Base-by-base conservation (phyloP, 2,329 filamentous ascomycete species). In the Trichoderma afroharzianum region DNA sequence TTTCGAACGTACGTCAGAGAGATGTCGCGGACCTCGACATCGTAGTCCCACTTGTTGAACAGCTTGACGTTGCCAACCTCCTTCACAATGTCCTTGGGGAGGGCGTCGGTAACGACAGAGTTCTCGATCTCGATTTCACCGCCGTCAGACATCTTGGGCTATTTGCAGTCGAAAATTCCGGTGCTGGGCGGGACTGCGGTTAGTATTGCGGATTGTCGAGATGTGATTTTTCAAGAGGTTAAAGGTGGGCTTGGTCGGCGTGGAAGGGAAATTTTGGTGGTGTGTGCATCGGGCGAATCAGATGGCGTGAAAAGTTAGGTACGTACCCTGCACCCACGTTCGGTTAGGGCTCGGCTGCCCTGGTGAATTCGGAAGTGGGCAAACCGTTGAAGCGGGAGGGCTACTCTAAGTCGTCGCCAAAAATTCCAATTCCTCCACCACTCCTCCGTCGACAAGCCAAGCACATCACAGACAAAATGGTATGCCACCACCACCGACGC, bases 21-120 rank as follows among this genome's bases (percentile, higher is more conserved):
- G 88, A 99, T 98, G 85, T 99, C 96, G 86, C 95, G 92, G 87
- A 99, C 96, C 90, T 99, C 96, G 83, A 99, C 95, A 91, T 98
- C 96, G 88, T 98, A 99, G 87, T 87, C 86, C 87, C 95, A 97
- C 88, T 97, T 97, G 92, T 96, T 97, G 91, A 97, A 97, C 81
- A 97, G 90, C 92, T 97, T 97, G 85, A 96, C 89, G 87, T 89
- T 92, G 86, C 94, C 95, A 86, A 96, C 91, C 88, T 97, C 93
- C 81, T 91, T 88, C 81, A 90, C 88, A 83, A 97, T 92, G 78
- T 97, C 94, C 91, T 97, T 97, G 86, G 95, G 94, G 79, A 98
- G 92, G 84, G 94, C 90, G 82, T 90, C 86, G 87, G 90, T 92
- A 85, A 89, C 88, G 83, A 88, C 86, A 82, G 90, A 88, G 88